phyloP scores from a whole-genome alignment of 2,329 filamentous ascomycete genomes.

The Calycina marina region DNA sequence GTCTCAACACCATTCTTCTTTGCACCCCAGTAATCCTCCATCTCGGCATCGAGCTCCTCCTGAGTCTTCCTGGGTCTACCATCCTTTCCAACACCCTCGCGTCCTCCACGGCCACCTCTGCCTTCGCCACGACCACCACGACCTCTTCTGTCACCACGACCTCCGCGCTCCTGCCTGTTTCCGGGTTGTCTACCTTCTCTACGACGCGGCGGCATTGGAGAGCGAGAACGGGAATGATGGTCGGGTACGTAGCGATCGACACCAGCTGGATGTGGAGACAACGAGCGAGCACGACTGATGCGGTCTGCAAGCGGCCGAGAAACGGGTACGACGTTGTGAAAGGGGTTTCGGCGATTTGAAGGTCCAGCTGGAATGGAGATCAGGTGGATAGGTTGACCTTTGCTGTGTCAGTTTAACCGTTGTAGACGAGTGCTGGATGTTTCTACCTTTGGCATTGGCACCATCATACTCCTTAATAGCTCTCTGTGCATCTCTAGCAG shows the following conservation, averaged over 20 bases:
- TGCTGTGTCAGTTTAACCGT: conserved; percentile 6
- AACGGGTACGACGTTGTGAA: conserved; percentile 39
- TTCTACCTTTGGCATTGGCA: conserved; percentile 68
- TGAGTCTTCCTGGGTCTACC: conserved; percentile 64
- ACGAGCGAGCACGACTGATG: conserved; percentile 45
- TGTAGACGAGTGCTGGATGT: neutral
- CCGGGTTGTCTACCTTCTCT: conserved; percentile 39
- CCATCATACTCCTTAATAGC: conserved; percentile 75
- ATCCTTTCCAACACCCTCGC: conserved; percentile 31
- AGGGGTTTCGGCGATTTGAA: conserved; percentile 35
- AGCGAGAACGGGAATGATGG: conserved; percentile 36
- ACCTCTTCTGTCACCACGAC: conserved; percentile 18
- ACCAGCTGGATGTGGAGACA: conserved; percentile 27
- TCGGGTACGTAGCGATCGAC: conserved; percentile 24
- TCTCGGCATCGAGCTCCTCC: conserved; percentile 88
- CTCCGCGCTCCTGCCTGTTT: conserved; percentile 20
- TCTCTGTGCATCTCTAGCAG: conserved; percentile 51
- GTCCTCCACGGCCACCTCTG: conserved; percentile 27
- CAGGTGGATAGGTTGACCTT: conserved; percentile 68
- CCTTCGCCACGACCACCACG: conserved; percentile 23
- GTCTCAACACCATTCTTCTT: conserved; percentile 23
- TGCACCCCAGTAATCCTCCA: conserved; percentile 80
- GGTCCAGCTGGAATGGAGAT: conserved; percentile 43
- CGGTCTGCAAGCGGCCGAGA: conserved; percentile 45
- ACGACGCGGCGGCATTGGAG: conserved; percentile 40